These are phyloP conservation scores for Phoma sp. DNA, from an alignment of 2,329 filamentous ascomycete genomes.

Conservation along the genomic window DNA sequence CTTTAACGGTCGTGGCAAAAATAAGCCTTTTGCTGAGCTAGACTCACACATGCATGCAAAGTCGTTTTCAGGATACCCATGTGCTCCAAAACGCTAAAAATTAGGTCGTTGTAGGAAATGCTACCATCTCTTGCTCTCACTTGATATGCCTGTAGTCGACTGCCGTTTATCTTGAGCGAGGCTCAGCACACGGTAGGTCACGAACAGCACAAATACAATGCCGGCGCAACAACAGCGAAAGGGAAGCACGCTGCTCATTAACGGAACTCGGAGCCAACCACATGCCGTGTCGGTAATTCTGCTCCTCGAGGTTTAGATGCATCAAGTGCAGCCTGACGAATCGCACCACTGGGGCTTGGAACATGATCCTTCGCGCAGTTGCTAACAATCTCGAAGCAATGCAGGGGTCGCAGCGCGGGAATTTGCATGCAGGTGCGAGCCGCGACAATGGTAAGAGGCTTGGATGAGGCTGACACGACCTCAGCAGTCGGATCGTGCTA, in stretches of 20 bases:
- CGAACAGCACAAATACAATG: no score
- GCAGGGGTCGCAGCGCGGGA: neutral
- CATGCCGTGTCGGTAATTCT: neutral
- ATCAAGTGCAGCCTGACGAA: neutral
- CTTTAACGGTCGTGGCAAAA: neutral
- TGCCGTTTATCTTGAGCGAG: no score
- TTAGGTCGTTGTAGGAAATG: neutral
- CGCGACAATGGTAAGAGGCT: neutral
- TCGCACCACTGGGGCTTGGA: neutral
- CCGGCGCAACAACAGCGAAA: neutral
- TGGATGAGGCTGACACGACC: neutral
- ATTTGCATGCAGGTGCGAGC: neutral
- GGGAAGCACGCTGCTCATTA: neutral
- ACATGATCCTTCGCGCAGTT: neutral
- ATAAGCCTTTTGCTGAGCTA: neutral
- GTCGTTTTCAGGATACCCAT: neutral
- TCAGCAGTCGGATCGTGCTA: no score
- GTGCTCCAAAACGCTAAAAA: neutral
- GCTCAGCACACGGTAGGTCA: no score
- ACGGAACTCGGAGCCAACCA: neutral
- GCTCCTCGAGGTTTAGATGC: neutral
- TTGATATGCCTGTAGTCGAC: no score
- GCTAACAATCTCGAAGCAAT: neutral
- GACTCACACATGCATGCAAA: neutral
- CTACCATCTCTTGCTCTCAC: neutral